Evolutionary conservation across 2,329 filamentous ascomycete genomes (phyloP), one percentile per base, ranked within the genome.

Genomic region (Cladosporium sp.): DNA sequence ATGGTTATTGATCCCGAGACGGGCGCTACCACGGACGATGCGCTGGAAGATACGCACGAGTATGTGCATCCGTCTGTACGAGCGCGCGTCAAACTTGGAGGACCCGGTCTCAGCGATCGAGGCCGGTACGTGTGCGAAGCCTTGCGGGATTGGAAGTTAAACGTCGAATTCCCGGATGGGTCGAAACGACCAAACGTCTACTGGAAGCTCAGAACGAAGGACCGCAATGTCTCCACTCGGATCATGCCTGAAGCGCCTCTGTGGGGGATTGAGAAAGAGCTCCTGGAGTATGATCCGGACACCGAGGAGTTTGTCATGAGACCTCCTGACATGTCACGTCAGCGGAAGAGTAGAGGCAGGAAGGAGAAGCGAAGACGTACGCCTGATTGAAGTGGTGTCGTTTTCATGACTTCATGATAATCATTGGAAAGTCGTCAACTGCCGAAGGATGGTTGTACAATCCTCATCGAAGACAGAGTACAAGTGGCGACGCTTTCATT

Each of bases 21-120:
- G 12, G 70, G 72, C 35, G 62, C 63, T 18, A 47, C 63, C 29
- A 77, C 73, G 4, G 58, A 68, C 16, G 66, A 71, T 1, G 71
- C 72, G 1, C 66, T 78, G 27, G 62, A 67, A 27, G 66, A 76
- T 18, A 78, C 75, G 19, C 69, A 73, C 55, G 75, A 78, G 60
- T 78, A 77, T 57, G 72, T 78, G 25, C 75, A 78, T 57, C 69
- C 75, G 4, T 72, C 66, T 4, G 75, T 72, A 4, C 70, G 75
- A 16, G 65, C 72, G 0, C 68, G 75, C 12, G 56, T 71, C 38
- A 68, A 68, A 11, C 67, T 76, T 4, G 58, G 66, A 52, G 75
- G 75, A 3, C 74, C 74, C 1, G 74, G 74, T 3, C 55, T 69
- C 36, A 59, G 69, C 30, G 75, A 77, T 60, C 66, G 65, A 30